Conservation (phyloP, 2,329 filamentous ascomycete species). For the Pezicula neosporulosa region DNA sequence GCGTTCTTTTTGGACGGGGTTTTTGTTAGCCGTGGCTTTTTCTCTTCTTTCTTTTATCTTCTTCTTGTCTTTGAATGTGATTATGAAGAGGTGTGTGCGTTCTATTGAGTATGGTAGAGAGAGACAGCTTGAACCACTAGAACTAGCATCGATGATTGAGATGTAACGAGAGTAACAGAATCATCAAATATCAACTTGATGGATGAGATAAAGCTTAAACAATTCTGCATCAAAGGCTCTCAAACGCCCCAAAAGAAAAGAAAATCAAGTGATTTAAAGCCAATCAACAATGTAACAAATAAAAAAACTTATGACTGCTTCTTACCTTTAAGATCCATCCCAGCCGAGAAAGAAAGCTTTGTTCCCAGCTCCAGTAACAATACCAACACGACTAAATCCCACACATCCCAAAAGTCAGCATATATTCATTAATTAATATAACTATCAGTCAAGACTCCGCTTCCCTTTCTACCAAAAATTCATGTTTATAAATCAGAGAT, state of each 20-base stretch:
- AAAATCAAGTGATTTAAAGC: too few relatives aligned
- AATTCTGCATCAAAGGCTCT: neutral
- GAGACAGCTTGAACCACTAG: too few relatives aligned
- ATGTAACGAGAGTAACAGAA: too few relatives aligned
- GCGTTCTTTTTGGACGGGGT: neutral
- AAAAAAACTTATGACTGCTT: neutral
- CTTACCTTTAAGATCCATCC: constrained; percentile 45
- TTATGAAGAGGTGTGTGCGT: too few relatives aligned
- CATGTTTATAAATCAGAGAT: too few relatives aligned
- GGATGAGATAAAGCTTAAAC: constrained; percentile 15
- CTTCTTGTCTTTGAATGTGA: too few relatives aligned
- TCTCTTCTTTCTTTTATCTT: neutral
- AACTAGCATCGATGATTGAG: too few relatives aligned
- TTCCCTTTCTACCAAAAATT: too few relatives aligned
- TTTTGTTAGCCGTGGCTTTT: neutral
- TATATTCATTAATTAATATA: neutral
- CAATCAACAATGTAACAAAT: neutral
- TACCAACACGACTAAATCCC: constrained; percentile 32
- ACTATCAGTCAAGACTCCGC: neutral
- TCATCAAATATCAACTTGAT: constrained; percentile 18
- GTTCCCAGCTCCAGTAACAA: constrained; percentile 49
- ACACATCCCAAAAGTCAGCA: too few relatives aligned
- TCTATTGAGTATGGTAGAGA: too few relatives aligned
- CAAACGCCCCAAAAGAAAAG: too few relatives aligned
- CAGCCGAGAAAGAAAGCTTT: constrained; percentile 55